Percentiles rank a stretch among this genome's conserved stretches.
Evolutionary conservation across 2,329 filamentous ascomycete genomes (phyloP).

Genomic region (Plenodomus lindquistii): DNA sequence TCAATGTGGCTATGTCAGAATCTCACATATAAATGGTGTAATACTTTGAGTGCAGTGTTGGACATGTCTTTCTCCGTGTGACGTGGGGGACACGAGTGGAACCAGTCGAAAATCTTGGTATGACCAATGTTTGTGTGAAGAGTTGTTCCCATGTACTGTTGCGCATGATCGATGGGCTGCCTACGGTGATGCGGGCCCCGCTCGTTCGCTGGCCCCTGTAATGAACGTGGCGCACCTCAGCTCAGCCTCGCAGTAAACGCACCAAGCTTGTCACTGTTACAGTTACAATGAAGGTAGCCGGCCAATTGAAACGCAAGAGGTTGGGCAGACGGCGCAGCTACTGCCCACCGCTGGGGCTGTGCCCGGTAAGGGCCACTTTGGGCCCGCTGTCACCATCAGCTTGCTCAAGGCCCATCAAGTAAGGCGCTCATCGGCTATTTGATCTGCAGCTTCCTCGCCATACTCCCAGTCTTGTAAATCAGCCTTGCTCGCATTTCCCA

Average conservation of each 20-base stretch:
- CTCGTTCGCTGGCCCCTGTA: not conserved
- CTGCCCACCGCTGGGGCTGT: conserved; percentile 3
- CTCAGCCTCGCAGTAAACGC: not conserved
- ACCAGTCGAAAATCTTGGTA: not conserved
- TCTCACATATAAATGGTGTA: not conserved
- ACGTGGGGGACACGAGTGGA: not conserved
- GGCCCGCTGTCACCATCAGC: conserved; percentile 6
- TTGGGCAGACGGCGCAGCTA: conserved; percentile 1
- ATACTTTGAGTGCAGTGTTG: not conserved
- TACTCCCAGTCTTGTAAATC: conserved; percentile 4
- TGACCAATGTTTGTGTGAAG: not conserved
- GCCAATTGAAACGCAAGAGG: not conserved
- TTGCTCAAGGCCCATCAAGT: conserved; percentile 4
- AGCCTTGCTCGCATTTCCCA: conserved; percentile 8
- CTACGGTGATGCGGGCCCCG: not conserved
- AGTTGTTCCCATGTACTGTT: not conserved
- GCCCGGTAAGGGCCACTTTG: not conserved
- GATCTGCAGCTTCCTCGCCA: conserved; percentile 13
- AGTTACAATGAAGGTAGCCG: not conserved
- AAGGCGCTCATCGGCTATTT: conserved; percentile 15
- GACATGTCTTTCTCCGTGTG: not conserved
- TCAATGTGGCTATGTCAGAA: not conserved
- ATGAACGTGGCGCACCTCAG: no score
- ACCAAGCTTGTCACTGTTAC: not conserved
- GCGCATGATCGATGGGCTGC: not conserved